Conservation (phyloP, 1,284 basidiomycete species). For the Pseudozyma pruni region DNA sequence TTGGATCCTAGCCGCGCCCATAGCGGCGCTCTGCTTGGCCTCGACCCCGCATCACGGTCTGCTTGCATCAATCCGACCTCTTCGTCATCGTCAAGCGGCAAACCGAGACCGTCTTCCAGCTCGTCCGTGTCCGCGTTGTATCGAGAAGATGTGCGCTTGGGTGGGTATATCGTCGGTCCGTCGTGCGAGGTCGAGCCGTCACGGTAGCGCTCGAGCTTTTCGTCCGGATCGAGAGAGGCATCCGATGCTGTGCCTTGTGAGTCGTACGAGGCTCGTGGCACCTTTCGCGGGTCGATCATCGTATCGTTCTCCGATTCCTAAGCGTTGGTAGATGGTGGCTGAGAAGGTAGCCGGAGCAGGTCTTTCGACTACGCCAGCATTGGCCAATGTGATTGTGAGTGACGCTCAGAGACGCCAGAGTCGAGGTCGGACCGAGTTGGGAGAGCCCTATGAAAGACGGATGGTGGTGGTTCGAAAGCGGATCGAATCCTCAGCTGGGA, state of each 20-base stretch:
- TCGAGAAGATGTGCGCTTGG: slow-evolving; percentile 2
- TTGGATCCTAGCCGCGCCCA: slow-evolving; percentile 2
- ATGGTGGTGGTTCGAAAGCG: no score
- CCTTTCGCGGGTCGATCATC: slow-evolving; percentile 3
- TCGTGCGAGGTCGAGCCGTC: slow-evolving; percentile 7
- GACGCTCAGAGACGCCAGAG: no score
- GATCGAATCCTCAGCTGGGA: no score
- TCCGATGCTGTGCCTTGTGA: slow-evolving; percentile 50
- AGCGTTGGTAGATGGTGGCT: no score
- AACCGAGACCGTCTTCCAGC: slow-evolving; percentile 6
- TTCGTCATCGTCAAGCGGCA: slow-evolving; percentile 51
- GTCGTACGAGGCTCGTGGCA: slow-evolving; percentile 36
- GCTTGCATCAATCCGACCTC: slow-evolving; percentile 53
- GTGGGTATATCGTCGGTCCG: slow-evolving; percentile 4
- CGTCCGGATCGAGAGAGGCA: slow-evolving; percentile 34
- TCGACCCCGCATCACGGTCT: slow-evolving; percentile 18
- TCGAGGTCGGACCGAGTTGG: no score
- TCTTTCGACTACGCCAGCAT: no score
- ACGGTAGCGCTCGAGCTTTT: slow-evolving; percentile 25
- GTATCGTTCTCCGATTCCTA: background rate
- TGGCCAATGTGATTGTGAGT: no score
- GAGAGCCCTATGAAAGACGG: no score
- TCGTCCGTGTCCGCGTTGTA: slow-evolving; percentile 12
- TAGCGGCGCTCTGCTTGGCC: background rate
- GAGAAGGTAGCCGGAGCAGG: background rate